phyloP scores from a whole-genome alignment of 2,329 filamentous ascomycete genomes.

The Hypomyces rosellus region DNA sequence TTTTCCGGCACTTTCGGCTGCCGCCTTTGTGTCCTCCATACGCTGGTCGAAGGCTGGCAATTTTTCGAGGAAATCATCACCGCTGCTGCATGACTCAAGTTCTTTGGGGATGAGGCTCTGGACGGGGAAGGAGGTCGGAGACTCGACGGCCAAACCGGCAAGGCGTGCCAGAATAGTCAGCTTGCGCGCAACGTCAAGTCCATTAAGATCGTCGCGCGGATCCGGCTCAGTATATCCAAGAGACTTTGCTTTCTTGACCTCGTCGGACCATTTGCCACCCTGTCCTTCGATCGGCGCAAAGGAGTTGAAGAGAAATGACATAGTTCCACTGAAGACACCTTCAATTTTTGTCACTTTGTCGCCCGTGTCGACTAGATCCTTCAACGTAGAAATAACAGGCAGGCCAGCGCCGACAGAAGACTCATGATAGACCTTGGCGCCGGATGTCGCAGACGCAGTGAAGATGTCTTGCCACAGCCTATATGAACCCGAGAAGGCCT shows the following conservation, averaged over 20 bases:
- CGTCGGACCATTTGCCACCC: conserved; percentile 81
- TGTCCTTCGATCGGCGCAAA: conserved; percentile 74
- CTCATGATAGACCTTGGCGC: conserved; percentile 89
- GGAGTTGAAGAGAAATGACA: conserved; percentile 97
- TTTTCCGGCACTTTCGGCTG: conserved; percentile 81
- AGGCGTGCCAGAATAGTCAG: conserved; percentile 89
- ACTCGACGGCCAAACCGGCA: conserved; percentile 72
- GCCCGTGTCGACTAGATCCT: conserved; percentile 89
- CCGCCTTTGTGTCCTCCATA: conserved; percentile 83
- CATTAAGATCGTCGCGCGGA: conserved; percentile 79
- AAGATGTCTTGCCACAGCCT: conserved; percentile 87
- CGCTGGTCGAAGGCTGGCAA: conserved; percentile 77
- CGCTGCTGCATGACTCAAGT: conserved; percentile 68
- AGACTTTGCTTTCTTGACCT: conserved; percentile 87
- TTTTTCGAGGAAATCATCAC: conserved; percentile 78
- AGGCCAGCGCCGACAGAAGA: conserved; percentile 89
- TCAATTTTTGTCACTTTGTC: conserved; percentile 90
- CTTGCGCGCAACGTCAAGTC: conserved; percentile 88
- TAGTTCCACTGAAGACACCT: conserved; percentile 94
- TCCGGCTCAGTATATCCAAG: conserved; percentile 90
- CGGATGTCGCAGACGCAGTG: conserved; percentile 58
- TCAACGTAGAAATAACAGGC: conserved; percentile 86
- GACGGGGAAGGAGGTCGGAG: conserved; percentile 84
- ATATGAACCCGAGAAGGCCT: conserved; percentile 81
- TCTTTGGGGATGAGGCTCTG: conserved; percentile 88